Base-by-base conservation (phyloP, 2,329 filamentous ascomycete genomes). In the Aspergillus novofumigatus region DNA sequence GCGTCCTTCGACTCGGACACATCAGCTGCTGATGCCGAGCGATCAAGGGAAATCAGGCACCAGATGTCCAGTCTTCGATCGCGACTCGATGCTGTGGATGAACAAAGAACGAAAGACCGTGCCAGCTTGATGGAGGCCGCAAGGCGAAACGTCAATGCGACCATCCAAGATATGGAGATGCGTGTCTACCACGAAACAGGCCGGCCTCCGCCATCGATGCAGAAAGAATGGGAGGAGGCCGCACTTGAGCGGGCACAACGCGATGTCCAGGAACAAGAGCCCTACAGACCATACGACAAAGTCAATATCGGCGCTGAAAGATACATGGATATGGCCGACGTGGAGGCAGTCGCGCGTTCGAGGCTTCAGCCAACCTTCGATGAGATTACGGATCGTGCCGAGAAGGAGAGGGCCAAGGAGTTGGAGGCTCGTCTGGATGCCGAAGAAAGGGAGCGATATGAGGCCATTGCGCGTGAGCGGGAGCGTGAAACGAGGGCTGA, bases 341-440 rank as follows among this genome's bases (percentile, higher is more conserved):
- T 97, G 17, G 86, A 97, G 61, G 85, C 85, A 5, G 89, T 96
- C 63, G 92, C 92, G 2, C 83, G 85, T 11, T 85, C 83, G 49
- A 86, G 87, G 63, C 83, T 97, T 17, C 90, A 93, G 70, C 92
- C 92, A 4, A 86, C 94, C 0, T 73, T 97, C 5, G 88, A 96
- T 63, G 90, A 95, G 62, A 94, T 97, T 60, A 86, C 87, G 53
- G 86, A 90, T 52, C 90, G 87, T 68, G 90, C 90, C 0, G 88
- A 92, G 67, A 81, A 81, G 59, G 87, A 91, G 69, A 81, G 84
- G 42, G 89, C 88, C 51, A 82, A 86, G 58, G 82, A 89, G 59
- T 80, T 86, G 49, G 83, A 86, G 62, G 73, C 83, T 10, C 81
- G 83, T 45, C 70, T 86, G 20, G 88, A 91, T 58, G 79, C 85